Percentiles rank a stretch among this genome's conserved stretches.
Evolutionary conservation across 106 monocot genomes (phyloP).

Genomic region (Narthecium ossifragum): DNA sequence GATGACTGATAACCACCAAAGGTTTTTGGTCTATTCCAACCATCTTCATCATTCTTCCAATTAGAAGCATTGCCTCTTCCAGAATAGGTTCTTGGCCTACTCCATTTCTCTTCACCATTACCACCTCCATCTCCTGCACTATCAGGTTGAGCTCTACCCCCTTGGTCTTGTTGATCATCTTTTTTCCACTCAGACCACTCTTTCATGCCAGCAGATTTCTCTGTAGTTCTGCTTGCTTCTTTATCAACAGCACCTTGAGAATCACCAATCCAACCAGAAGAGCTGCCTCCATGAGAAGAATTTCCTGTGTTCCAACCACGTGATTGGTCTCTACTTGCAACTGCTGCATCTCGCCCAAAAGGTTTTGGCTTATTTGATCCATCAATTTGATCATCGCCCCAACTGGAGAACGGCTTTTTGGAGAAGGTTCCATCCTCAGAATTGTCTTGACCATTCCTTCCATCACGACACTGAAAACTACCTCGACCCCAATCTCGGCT

Average conservation of each 20-base stretch:
- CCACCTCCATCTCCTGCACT: neutral
- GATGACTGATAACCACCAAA: neutral
- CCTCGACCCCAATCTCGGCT: conserved; percentile 1
- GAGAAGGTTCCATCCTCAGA: neutral
- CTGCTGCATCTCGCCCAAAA: neutral
- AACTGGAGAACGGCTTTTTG: neutral
- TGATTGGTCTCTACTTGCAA: neutral
- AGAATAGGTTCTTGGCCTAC: neutral
- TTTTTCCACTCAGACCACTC: neutral
- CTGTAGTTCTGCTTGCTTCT: neutral
- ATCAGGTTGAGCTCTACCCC: neutral
- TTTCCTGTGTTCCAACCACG: neutral
- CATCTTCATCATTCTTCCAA: conserved; percentile 7
- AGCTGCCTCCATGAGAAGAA: neutral
- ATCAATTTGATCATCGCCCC: too few species aligned
- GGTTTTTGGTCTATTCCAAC: conserved; percentile 4
- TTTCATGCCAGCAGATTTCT: neutral
- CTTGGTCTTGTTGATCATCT: neutral
- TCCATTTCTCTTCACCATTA: neutral
- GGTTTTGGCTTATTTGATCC: neutral
- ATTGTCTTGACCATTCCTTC: conserved; percentile 3
- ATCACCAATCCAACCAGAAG: neutral
- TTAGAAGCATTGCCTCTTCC: neutral
- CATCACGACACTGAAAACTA: neutral
- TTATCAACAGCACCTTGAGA: neutral